These are phyloP conservation scores for Punctularia strigosozonata DNA, from an alignment of 768 basidiomycete species.

Conservation along the genomic window DNA sequence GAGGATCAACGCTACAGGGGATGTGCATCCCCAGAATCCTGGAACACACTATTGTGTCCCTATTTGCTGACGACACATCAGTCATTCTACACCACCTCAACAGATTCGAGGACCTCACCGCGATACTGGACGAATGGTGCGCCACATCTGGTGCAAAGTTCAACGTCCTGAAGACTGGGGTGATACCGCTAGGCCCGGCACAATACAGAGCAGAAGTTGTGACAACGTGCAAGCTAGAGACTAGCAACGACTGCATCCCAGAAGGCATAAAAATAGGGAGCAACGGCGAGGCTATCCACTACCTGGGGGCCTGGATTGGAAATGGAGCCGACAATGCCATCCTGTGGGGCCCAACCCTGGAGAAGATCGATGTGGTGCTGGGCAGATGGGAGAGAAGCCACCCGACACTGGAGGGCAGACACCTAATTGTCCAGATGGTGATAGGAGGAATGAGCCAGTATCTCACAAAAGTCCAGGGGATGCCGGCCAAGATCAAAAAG, in stretches of 20 bases:
- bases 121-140: slow-evolving; percentile 13
- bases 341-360: slow-evolving; percentile 2
- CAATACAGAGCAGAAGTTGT: slow-evolving; percentile 2
- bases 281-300: slow-evolving; percentile 3
- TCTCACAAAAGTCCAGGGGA: background rate
- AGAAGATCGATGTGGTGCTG: background rate
- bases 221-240: background rate
- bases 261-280: slow-evolving; percentile 1
- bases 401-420: background rate
- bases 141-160: slow-evolving; percentile 13
- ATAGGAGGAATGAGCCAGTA: slow-evolving; percentile 1
- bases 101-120: slow-evolving; percentile 3
- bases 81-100: slow-evolving; percentile 10
- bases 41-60: slow-evolving; percentile 6
- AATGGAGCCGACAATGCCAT: slow-evolving; percentile 6
- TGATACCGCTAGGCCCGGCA: slow-evolving; percentile 10
- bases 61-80: slow-evolving; percentile 19
- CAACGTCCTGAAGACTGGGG: slow-evolving; percentile 12
- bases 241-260: background rate
- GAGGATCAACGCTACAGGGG: slow-evolving; percentile 5
- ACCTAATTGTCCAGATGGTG: background rate
- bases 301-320: slow-evolving; percentile 11
- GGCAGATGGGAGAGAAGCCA: background rate
- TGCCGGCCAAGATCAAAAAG: background rate
- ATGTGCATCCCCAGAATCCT: slow-evolving; percentile 4